Conservation (phyloP, 441 rosid species). For the Viola pubescens region DNA sequence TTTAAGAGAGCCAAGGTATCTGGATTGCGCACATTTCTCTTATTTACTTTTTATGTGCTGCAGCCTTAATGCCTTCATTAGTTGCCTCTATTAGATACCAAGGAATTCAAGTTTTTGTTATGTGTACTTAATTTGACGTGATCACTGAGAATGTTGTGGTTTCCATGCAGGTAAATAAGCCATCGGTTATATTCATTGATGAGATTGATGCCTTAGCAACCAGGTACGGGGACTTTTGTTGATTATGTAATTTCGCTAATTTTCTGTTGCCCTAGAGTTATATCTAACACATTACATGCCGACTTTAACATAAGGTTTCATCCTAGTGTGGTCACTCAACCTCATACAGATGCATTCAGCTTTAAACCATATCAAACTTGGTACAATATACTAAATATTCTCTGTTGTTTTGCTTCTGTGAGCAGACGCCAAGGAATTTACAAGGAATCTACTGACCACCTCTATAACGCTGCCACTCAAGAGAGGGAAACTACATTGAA, state of each 20-base stretch:
- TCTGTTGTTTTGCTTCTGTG: constrained; percentile 18
- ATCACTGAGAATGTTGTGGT: constrained; percentile 14
- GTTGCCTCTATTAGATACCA: constrained; percentile 5
- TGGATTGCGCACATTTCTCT: background rate
- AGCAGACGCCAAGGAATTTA: constrained; percentile 85
- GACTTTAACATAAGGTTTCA: constrained; percentile 1
- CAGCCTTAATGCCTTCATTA: background rate
- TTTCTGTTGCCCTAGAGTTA: background rate
- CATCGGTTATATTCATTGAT: constrained; percentile 89
- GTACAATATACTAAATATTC: background rate
- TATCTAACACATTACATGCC: background rate
- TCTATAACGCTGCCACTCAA: constrained; percentile 90
- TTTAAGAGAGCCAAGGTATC: constrained; percentile 94
- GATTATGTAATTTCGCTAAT: constrained; percentile 8
- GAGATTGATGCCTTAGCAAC: constrained; percentile 96
- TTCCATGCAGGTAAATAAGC: constrained; percentile 79
- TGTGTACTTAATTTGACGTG: constrained; percentile 8
- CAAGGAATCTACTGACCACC: constrained; percentile 66
- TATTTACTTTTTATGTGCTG: background rate
- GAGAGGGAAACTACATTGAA: constrained; percentile 96
- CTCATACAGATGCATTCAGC: background rate
- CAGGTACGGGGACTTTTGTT: constrained; percentile 37
- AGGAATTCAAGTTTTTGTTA: constrained; percentile 3
- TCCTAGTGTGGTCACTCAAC: background rate
- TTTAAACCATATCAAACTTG: background rate